Evolutionary conservation across 352 stramenopile species (phyloP).

Genomic region (Globisporangium echinulatum): DNA sequence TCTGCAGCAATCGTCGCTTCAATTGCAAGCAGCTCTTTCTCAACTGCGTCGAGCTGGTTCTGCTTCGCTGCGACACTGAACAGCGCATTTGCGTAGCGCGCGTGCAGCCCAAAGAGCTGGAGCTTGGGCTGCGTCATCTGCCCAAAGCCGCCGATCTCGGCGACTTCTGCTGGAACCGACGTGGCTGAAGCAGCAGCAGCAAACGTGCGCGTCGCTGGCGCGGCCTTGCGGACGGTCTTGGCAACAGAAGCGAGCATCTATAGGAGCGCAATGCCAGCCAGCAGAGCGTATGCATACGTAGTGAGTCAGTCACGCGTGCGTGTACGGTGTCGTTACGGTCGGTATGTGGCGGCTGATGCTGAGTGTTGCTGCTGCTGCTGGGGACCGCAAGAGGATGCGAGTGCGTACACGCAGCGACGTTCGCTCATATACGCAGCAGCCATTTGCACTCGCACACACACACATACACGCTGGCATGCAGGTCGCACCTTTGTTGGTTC

Average conservation of each 20-base stretch:
- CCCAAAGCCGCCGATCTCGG: slow-evolving; percentile 68
- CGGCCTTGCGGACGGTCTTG: slow-evolving; percentile 55
- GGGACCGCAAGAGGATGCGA: too few species aligned
- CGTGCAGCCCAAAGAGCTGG: slow-evolving; percentile 94
- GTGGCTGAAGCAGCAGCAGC: slow-evolving; percentile 24
- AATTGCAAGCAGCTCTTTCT: slow-evolving; percentile 87
- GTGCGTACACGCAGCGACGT: neutral
- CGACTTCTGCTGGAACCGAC: slow-evolving; percentile 29
- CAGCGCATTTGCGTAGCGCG: slow-evolving; percentile 96
- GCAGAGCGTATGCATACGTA: neutral
- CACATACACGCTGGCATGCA: neutral
- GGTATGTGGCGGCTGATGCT: too few species aligned
- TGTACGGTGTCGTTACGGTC: too few species aligned
- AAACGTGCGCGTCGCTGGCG: slow-evolving; percentile 30
- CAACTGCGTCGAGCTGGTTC: slow-evolving; percentile 72
- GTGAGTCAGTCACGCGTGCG: too few species aligned
- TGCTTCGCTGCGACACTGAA: slow-evolving; percentile 93
- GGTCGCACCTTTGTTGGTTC: slow-evolving; percentile 14
- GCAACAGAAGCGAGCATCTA: slow-evolving; percentile 71
- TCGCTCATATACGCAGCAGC: neutral
- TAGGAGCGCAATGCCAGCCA: neutral
- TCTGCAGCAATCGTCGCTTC: slow-evolving; percentile 82
- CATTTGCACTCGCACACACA: neutral
- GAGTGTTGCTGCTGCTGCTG: too few species aligned
- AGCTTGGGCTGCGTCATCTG: slow-evolving; percentile 87